Evolutionary conservation across 768 basidiomycete species (phyloP), one percentile per base, ranked within the genome.

Genomic region (Strobilomyces echinocephalus): DNA sequence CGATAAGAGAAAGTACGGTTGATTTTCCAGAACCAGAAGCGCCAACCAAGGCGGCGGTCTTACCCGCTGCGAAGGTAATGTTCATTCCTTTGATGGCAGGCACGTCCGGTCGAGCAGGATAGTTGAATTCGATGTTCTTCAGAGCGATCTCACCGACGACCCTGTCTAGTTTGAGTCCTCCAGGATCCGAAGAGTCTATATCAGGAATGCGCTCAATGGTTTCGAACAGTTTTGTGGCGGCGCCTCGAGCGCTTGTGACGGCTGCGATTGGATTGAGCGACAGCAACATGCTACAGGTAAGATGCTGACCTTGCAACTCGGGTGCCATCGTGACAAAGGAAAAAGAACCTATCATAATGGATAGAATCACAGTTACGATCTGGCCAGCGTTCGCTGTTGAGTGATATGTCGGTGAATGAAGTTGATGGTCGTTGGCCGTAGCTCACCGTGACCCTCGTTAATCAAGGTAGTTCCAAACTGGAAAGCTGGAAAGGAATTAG

Each of bases 301-400:
- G 14, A 20, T 30, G 53, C 71, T 34, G 49, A 84, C 87, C 85
- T 80, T 89, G 88, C 74, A 94, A 74, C 66, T 97, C 92, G 2
- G 95, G 95, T 1, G 89, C 88, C 49, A 97, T 72, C 63, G 90
- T 62, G 4, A 85, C 88, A 50, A 94, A 75, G 16, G 91, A 92
- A 76, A 97, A 95, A 2, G 91, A 89, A 62, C 93, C 94, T 62
- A 93, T 92, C 38, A 95, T 72, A 63, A 95, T 84, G 42, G 89
- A 78, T 59, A 91, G 72, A 69, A 95, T 81, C 41, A 93, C 91
- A 60, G 88, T 97, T 49, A 97, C 80, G 52, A 97, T 82, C n/a
- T 76, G 62, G 11, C 92, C 94, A 8, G 87, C 74, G 42, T 74
- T 74, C 20, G 84, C 87, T 85, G 15, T 33, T 0, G 61, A 51